Base-by-base conservation (phyloP, 306 rosid genomes). In the Cucumis cinereus region DNA sequence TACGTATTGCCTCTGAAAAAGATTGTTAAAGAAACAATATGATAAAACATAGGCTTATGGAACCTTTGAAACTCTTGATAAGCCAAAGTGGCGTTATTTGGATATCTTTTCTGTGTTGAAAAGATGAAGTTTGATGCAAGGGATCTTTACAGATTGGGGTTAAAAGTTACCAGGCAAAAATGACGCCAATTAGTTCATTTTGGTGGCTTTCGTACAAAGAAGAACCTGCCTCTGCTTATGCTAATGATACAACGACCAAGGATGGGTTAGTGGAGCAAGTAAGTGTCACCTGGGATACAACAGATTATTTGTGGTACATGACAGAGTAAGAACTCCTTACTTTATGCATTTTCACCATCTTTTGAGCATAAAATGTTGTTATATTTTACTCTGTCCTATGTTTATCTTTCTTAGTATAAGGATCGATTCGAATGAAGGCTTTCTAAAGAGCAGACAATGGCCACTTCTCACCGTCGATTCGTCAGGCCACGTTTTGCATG, bases 281-380 rank as follows among this genome's bases (percentile, higher is more conserved):
- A 60, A 79, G 78, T 83, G 15, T 90, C 83, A 94, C 99, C 36
- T 54, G 90, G 82, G 99, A 94, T 83, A 56, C 84, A 10, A 85
- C 97, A 10, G 97, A 94, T 83, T 94, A 94, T 84, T 82, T 94
- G 88, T 94, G 99, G 99, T 94, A 94, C 78, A 79, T 87, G 96
- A 89, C 97, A 68, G 99, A 94, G 99, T 94, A 82, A 90, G 97
- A 84, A 81, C 64, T 61, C 53, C 15, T 63, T 70, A 59, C 35
- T 52, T 20, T 75, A 70, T 30, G 79, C 64, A 77, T 19, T 60
- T 35, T 41, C 33, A 54, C 56, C 50, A 76, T 73, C 30, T 77
- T 16, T 22, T 53, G 75, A 58, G 61, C 23, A 45, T 24, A 8
- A 43, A 60, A 23, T 62, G 23, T 14, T 40, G 49, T 58, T 22